Evolutionary conservation across 2,329 filamentous ascomycete genomes (phyloP).

Genomic region (Intubia oerlemansii): DNA sequence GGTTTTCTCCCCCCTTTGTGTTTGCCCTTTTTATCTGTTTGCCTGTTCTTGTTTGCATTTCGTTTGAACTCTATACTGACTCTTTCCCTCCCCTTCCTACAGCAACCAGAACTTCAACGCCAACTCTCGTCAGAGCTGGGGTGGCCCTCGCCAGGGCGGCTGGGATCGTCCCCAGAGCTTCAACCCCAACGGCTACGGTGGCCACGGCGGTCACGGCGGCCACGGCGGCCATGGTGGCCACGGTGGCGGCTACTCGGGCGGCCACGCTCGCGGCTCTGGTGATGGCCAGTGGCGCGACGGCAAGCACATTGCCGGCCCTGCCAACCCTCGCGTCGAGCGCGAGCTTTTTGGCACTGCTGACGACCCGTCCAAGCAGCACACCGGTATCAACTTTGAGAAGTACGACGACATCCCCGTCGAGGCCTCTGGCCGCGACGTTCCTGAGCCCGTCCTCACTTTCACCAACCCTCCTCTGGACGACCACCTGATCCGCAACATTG

Average conservation of each 20-base stretch:
- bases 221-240: constrained; percentile 12
- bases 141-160: constrained; percentile 11
- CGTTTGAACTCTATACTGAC: not conserved
- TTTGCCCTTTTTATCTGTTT: no score
- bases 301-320: constrained; percentile 80
- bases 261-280: constrained; percentile 57
- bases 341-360: constrained; percentile 85
- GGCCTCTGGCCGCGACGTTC: constrained; percentile 82
- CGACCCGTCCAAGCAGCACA: constrained; percentile 87
- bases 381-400: constrained; percentile 99
- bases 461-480: constrained; percentile 89
- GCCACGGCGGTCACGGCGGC: constrained; percentile 13
- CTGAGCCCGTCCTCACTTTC: constrained; percentile 78
- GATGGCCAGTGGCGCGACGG: constrained; percentile 94
- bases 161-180: constrained; percentile 20
- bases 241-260: constrained; percentile 25
- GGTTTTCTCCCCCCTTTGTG: not conserved
- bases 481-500: constrained; percentile 83
- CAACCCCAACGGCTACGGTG: constrained; percentile 26
- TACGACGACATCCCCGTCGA: constrained; percentile 99
- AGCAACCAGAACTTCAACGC: constrained; percentile 27
- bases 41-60: no score
- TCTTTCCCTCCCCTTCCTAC: constrained; percentile 3
- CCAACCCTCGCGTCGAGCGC: constrained; percentile 77
- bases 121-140: constrained; percentile 14